Base-by-base conservation (phyloP, 2,329 filamentous ascomycete genomes). In the Chaetomiaceae sp. region DNA sequence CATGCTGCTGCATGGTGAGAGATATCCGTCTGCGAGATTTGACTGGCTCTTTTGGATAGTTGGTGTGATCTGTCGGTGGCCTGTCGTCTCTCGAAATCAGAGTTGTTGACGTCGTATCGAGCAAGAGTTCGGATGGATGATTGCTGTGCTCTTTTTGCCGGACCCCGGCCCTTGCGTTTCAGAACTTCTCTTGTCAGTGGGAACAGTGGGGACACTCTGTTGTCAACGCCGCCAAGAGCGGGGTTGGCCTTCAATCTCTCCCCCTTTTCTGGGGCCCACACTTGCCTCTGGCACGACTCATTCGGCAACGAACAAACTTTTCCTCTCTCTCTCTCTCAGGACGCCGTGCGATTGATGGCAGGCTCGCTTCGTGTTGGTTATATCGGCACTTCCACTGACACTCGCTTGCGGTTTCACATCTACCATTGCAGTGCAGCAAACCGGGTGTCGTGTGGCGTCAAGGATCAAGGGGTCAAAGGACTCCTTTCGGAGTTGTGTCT, bases 191-290 rank as follows among this genome's bases (percentile, higher is more conserved):
- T 45, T 30, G 37, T 8, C 40, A 32, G 51, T 43, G 51, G 51
- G 23, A 44, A 45, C 47, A 16, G 29, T 34, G n/a, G n/a, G n/a
- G n/a, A n/a, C n/a, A n/a, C n/a, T n/a, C n/a, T n/a, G 7, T 21
- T 21, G 30, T 30, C 34, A 34, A 38, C 16, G 21, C 20, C 30
- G 48, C 43, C 53, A 55, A 55, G 53, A 21, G 53, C 53, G 48
- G 53, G 53, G 53, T 40, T 21, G 6, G 23, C 37, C 30, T 34
- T 11, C 9, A 30, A 6, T 11, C 16, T 29, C 36, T 10, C 29
- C 16, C 21, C 14, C 37, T 11, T 30, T 20, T 34, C 42, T 47
- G 25, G 25, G 21, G 32, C 40, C 30, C 30, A 7, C 16, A 45
- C 21, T 14, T 36, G 43, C 13, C 30, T n/a, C 14, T 20, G 21